phyloP scores from a whole-genome alignment of 352 stramenopile genomes.

The Globisporangium canariense region DNA sequence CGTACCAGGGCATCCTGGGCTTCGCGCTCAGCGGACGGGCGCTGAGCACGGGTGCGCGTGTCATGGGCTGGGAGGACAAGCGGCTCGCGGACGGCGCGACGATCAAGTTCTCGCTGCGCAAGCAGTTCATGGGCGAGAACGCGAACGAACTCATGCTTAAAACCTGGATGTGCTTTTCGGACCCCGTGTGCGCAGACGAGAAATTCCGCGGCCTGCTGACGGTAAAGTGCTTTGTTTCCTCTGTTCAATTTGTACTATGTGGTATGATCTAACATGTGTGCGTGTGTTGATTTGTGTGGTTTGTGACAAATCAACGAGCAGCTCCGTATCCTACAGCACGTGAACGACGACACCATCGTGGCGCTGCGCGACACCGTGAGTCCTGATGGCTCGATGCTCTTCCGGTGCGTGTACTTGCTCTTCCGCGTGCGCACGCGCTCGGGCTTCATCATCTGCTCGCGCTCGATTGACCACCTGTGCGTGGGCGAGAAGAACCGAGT shows the following conservation, averaged over 20 bases:
- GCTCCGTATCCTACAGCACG: conserved; percentile 56
- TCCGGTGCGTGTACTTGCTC: conserved; percentile 66
- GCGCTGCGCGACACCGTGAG: conserved; percentile 51
- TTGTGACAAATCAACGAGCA: conserved; percentile 14
- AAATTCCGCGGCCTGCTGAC: conserved; percentile 68
- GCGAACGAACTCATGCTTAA: conserved; percentile 43
- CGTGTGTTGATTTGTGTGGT: conserved; percentile 2
- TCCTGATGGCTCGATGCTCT: conserved; percentile 40
- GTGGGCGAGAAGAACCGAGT: conserved; percentile 16
- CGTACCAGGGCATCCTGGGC: conserved; percentile 44
- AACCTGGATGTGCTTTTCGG: conserved; percentile 73
- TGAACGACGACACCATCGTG: conserved; percentile 73
- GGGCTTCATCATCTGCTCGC: conserved; percentile 62
- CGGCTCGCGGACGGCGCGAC: conserved; percentile 44
- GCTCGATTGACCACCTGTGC: conserved; percentile 34
- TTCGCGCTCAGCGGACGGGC: conserved; percentile 52
- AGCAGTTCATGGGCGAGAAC: conserved; percentile 41
- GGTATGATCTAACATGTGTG: neutral
- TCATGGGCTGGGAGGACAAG: conserved; percentile 72
- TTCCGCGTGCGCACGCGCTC: conserved; percentile 64
- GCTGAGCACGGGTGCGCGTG: conserved; percentile 41
- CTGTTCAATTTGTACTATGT: neutral
- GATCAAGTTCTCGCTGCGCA: conserved; percentile 68
- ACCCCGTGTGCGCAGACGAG: conserved; percentile 45
- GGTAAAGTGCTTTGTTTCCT: conserved; percentile 16